Base-by-base conservation (phyloP, 805 yeast genomes). In the Cyberlindnera misumaiensis region DNA sequence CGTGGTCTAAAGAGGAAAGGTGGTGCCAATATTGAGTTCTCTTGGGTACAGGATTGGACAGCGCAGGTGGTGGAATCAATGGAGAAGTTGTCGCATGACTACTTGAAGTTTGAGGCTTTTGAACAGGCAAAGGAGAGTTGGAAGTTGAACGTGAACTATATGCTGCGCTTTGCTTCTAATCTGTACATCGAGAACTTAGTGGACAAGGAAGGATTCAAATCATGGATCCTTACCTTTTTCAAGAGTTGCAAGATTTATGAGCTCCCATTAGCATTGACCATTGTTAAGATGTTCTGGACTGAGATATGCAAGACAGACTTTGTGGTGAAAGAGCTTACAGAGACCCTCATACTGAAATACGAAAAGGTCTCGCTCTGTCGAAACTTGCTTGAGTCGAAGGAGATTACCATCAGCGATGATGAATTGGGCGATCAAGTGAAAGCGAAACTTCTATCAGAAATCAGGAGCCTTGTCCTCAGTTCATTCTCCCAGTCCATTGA, bases 1-100 rank as follows among this genome's bases (percentile, higher is more conserved):
- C 58, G 83, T 20, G 76, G 75, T 12, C 51, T 79, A 34, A 73
- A 71, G 44, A 60, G 84, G 32, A 76, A 73, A 44, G 70, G 67
- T 15, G 58, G 53, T 3, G 37, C 57, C 5, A 50, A 43, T n/a
- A 63, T 67, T n/a, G 83, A 79, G 42, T 57, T 62, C 17, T 74
- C 70, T 34, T 82, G 96, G 87, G 65, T 81, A 14, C 75, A 75
- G 41, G 96, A 87, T 55, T 90, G 97, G 97, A 84, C 97, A 0
- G 83, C 79, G 30, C 94, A 84, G 47, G 78, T 89, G 12, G 68
- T 78, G 3, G 78, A 74, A 39, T 83, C 68, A 48, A 49, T 80
- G 11, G 77, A 72, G 44, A 51, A 49, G 32, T 36, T 53, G 4
- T 52, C 57, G 1, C 35, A 35, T 4, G 59, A 55, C 30, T 55